These are phyloP conservation scores for Colletotrichum sp. DNA, from an alignment of 2,329 filamentous ascomycete species.

Conservation along the genomic window DNA sequence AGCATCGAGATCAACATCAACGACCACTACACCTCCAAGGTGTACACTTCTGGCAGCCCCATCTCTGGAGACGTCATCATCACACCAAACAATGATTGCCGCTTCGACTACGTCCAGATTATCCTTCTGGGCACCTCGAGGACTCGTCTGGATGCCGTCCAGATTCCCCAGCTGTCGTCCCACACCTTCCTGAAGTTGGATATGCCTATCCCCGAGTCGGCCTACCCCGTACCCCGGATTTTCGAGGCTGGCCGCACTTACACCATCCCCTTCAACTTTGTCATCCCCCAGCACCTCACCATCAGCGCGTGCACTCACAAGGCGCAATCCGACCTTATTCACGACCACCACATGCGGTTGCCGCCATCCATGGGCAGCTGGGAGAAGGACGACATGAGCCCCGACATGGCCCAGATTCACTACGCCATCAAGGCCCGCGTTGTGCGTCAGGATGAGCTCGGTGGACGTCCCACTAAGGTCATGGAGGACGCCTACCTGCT, in stretches of 20 bases:
- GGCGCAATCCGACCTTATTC: slow-evolving; percentile 47
- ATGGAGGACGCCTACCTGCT: slow-evolving; percentile 50
- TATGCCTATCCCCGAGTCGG: slow-evolving; percentile 56
- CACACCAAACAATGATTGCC: slow-evolving; percentile 47
- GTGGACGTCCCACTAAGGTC: slow-evolving; percentile 31
- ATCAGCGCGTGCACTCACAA: slow-evolving; percentile 60
- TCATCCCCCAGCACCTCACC: slow-evolving; percentile 63
- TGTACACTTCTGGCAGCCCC: slow-evolving; percentile 60
- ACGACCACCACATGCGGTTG: slow-evolving; percentile 57
- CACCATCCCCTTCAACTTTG: slow-evolving; percentile 62
- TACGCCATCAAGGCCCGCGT: slow-evolving; percentile 57
- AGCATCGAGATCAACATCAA: slow-evolving; percentile 55
- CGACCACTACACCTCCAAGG: slow-evolving; percentile 58
- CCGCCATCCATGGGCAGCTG: slow-evolving; percentile 59
- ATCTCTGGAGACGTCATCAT: slow-evolving; percentile 56
- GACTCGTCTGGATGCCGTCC: slow-evolving; percentile 57
- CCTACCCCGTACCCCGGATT: slow-evolving; percentile 51
- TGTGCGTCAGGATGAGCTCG: slow-evolving; percentile 34
- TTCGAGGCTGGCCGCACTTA: slow-evolving; percentile 55
- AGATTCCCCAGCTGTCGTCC: slow-evolving; percentile 50
- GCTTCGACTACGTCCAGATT: slow-evolving; percentile 58
- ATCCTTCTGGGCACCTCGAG: slow-evolving; percentile 55
- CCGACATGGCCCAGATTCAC: slow-evolving; percentile 59
- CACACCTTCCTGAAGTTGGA: slow-evolving; percentile 62
- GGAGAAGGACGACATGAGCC: slow-evolving; percentile 60